Base-by-base conservation (phyloP, 1,139 yeast genomes). In the Candida sp. region DNA sequence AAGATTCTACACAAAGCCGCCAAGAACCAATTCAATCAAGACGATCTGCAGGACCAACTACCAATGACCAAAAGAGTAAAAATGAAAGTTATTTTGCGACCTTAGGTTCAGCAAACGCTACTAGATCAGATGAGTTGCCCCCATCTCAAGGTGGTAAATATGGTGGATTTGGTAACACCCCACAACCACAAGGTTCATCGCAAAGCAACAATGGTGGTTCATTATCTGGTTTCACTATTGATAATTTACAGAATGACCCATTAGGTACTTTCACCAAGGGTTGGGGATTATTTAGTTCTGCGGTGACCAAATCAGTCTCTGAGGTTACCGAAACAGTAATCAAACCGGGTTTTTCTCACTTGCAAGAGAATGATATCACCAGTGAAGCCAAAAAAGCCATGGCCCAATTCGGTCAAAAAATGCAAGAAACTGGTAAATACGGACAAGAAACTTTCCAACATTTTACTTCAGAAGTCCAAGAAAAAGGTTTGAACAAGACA, bases 61-160 rank as follows among this genome's bases (percentile, higher is more conserved):
- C 68, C 12, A 47, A 39, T 21, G 71, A 67, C 15, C 81, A 79
- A 52, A 86, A 79, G 62, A 70, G 63, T 29, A 78, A 79, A 51
- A 90, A 87, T 56, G 97, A 91, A 63, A 75, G 82, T 7, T 91
- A 86, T 61, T 91, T 91, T 63, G 90, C 93, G 9, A 73, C 77
- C 34, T 72, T 91, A 47, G 97, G 97, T 4, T 74, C 80, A 29
- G 73, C 74, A 49, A 91, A 91, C 64, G 84, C 81, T 5, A 52
- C 74, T 29, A 79, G 96, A 60, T 90, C 97, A 3, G 90, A 79
- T 1, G 68, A 85, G 60, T 63, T 89, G 45, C 96, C 95, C 4
- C 98, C 98, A 23, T 87, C 95, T 5, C 91, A 91, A 67, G 98
- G 98, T 46, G 98, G 98, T 39, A 87, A 84, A 62, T 91, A 82